Conservation (phyloP, 2,329 filamentous ascomycete genomes). For the Trichoderma sp. region DNA sequence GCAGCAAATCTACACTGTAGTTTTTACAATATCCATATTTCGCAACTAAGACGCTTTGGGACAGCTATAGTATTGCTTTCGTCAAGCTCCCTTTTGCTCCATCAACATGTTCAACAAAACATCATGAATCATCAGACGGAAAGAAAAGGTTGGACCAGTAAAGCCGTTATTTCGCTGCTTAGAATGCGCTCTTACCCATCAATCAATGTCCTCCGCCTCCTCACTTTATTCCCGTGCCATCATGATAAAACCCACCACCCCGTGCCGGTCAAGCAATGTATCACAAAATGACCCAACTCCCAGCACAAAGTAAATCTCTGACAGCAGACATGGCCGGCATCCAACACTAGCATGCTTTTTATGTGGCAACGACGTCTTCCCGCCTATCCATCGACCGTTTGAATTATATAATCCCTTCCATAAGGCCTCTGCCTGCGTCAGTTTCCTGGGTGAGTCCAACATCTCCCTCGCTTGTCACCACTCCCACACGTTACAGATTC, state of each 20-base stretch:
- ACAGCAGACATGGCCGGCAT: neutral
- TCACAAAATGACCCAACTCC: neutral
- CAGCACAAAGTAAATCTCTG: neutral
- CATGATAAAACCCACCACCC: neutral
- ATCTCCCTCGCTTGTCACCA: neutral
- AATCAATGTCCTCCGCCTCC: neutral
- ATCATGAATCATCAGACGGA: neutral
- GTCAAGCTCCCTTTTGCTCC: neutral
- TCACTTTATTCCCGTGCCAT: neutral
- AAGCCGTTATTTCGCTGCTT: neutral
- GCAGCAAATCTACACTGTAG: neutral
- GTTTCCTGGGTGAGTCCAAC: neutral
- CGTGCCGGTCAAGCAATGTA: slow-evolving; percentile 4
- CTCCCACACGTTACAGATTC: neutral
- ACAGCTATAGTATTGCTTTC: neutral
- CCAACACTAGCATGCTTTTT: neutral
- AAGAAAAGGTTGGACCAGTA: neutral
- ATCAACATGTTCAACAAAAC: neutral
- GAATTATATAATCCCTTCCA: neutral
- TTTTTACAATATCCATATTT: neutral
- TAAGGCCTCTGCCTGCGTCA: neutral
- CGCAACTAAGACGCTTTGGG: neutral
- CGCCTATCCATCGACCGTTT: neutral
- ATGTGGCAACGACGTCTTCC: neutral
- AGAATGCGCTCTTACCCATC: neutral